Evolutionary conservation across 306 rosid genomes (phyloP), one percentile per base, ranked within the genome.

Genomic region (Trifolium pratense): DNA sequence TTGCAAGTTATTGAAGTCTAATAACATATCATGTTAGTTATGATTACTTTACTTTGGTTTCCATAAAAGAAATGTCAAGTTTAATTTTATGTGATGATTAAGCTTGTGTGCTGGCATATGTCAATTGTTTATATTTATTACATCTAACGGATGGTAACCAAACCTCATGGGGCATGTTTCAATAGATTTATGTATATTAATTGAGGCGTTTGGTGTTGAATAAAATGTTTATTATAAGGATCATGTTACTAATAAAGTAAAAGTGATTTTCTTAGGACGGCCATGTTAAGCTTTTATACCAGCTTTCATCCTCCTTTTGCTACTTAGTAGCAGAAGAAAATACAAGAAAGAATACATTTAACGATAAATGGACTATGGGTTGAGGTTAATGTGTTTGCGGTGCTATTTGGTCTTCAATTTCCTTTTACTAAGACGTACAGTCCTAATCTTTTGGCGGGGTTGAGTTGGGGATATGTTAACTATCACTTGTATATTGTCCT

Each of bases 321-420:
- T 45, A 31, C 68, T 70, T 79, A 52, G 15, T 34, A 20, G 73
- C 37, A 20, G 29, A 32, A 13, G 60, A 51, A 32, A 58, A 43
- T 51, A 36, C 36, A 15, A 31, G 76, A 42, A 49, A 74, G 62
- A 53, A 9, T 51, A 61, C 43, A 25, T 32, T 37, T 64, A 70
- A 36, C 58, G 63, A 9, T 9, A 42, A 42, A 39, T 18, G 42
- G 76, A 49, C 5, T 34, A n/a, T 20, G 16, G 37, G 14, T 49
- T 48, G 34, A 61, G 68, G 70, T 23, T 76, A 62, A 26, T 74
- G 26, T 48, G 49, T 51, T 72, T 74, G 20, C 12, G 49, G 55
- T 72, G 65, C 58, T 71, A n/a, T 52, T 65, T 79, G 74, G 48
- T 78, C 56, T 76, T 74, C 61, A 66, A 5, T 55, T 71, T 32